phyloP scores from a whole-genome alignment of 2,329 filamentous ascomycete species.

The Fusarium udum region DNA sequence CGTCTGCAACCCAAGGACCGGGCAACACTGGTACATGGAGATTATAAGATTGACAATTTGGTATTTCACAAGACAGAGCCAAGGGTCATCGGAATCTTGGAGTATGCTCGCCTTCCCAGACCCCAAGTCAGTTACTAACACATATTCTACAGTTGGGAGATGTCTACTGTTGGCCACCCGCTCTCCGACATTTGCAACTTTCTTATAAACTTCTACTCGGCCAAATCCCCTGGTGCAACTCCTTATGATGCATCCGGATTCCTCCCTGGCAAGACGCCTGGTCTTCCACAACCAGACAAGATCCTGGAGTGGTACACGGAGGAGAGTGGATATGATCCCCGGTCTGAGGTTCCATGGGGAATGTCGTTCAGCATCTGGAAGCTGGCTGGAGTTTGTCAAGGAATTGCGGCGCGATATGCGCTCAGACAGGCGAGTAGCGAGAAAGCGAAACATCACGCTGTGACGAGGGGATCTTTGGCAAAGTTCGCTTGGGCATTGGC shows the following conservation, averaged over 20 bases:
- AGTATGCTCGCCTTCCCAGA: constrained; percentile 60
- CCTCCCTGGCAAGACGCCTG: constrained; percentile 69
- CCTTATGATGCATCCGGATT: constrained; percentile 60
- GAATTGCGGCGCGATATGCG: constrained; percentile 90
- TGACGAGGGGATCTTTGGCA: constrained; percentile 75
- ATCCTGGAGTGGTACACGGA: constrained; percentile 55
- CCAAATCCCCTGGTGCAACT: constrained; percentile 38
- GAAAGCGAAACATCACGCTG: constrained; percentile 77
- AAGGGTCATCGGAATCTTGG: constrained; percentile 88
- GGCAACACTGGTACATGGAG: constrained; percentile 85
- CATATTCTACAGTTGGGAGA: constrained; percentile 76
- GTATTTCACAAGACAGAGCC: constrained; percentile 91
- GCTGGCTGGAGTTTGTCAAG: constrained; percentile 75
- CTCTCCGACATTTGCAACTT: constrained; percentile 91
- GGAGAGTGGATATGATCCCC: constrained; percentile 75
- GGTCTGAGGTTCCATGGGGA: constrained; percentile 67
- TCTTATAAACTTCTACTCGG: constrained; percentile 53
- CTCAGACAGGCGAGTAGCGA: constrained; percentile 88
- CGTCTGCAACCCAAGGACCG: constrained; percentile 78
- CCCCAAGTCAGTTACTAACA: background rate
- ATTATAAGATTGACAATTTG: constrained; percentile 95
- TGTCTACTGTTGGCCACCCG: constrained; percentile 97
- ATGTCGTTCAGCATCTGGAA: constrained; percentile 71
- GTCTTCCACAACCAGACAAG: constrained; percentile 61
- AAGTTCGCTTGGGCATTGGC: constrained; percentile 82